A percentile compares a stretch with the other conserved stretches of the same genome.
phyloP scores from a whole-genome alignment of 1,284 basidiomycete genomes.

The Vanrija humicola region DNA sequence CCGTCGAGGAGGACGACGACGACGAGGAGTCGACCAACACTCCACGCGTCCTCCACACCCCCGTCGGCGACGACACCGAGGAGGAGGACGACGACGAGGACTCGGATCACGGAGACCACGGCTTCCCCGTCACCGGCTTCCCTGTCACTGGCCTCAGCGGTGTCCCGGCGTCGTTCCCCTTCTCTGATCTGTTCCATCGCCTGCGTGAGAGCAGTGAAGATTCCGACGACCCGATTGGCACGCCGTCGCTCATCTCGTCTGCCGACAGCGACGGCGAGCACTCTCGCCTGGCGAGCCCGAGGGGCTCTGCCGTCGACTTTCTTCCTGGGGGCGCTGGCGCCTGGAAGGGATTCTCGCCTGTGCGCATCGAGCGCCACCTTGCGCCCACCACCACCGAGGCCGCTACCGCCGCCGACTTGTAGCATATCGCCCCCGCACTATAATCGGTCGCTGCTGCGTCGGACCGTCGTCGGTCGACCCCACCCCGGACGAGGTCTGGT shows the following conservation, averaged over 20 bases:
- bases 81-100: too few species aligned
- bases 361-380: too few species aligned
- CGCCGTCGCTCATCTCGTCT: slow-evolving; percentile 20
- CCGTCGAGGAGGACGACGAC: slow-evolving; percentile 2
- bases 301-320: slow-evolving; percentile 13
- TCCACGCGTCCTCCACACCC: not conserved
- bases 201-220: slow-evolving; percentile 11
- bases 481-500: too few species aligned
- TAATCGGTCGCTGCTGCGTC: too few species aligned
- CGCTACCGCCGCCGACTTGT: too few species aligned
- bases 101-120: not conserved
- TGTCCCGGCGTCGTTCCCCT: not conserved
- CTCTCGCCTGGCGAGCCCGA: slow-evolving; percentile 15
- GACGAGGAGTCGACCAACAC: slow-evolving; percentile 1
- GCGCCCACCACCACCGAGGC: too few species aligned
- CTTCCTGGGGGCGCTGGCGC: not conserved
- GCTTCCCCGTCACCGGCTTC: not conserved
- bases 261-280: slow-evolving; percentile 22
- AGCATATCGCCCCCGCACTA: too few species aligned
- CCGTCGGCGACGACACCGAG: not conserved
- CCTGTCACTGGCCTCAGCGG: not conserved
- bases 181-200: slow-evolving; percentile 9
- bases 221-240: slow-evolving; percentile 16
- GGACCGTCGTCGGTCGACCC: too few species aligned
- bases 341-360: too few species aligned